These are phyloP conservation scores for Lavandula angustifolia DNA, from an alignment of 257 asterid species.

Conservation along the genomic window DNA sequence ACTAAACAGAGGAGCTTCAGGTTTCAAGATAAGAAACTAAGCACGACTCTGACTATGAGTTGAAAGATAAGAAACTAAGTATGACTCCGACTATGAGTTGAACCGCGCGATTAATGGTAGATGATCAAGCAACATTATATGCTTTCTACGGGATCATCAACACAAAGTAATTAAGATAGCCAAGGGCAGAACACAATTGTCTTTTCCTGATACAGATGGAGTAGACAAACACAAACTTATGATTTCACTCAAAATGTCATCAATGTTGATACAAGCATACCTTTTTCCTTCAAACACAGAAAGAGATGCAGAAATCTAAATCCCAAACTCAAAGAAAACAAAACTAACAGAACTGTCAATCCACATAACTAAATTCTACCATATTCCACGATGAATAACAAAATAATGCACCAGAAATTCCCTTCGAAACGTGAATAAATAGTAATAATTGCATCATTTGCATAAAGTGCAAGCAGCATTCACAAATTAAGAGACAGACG, in stretches of 20 bases:
- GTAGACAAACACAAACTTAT: neutral
- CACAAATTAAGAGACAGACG: neutral
- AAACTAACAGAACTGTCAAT: neutral
- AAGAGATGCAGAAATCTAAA: neutral
- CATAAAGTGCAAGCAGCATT: neutral
- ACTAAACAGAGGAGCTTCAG: neutral
- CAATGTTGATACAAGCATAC: too few relatives aligned
- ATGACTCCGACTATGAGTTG: neutral
- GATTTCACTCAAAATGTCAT: too few relatives aligned
- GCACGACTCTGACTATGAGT: neutral
- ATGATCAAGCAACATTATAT: neutral
- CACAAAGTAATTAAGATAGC: neutral
- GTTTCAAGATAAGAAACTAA: neutral
- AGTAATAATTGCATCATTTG: too few relatives aligned
- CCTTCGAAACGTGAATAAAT: neutral
- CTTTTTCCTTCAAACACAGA: neutral
- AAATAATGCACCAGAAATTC: neutral
- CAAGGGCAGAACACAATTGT: neutral
- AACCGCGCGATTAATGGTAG: neutral
- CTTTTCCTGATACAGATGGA: neutral
- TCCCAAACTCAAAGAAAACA: neutral
- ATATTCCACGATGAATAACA: slow-evolving; percentile 1
- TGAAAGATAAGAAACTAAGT: neutral
- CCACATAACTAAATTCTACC: too few relatives aligned
- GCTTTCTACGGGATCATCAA: neutral